Evolutionary conservation across 2,329 filamentous ascomycete species (phyloP).

Genomic region (Fusarium circinatum): DNA sequence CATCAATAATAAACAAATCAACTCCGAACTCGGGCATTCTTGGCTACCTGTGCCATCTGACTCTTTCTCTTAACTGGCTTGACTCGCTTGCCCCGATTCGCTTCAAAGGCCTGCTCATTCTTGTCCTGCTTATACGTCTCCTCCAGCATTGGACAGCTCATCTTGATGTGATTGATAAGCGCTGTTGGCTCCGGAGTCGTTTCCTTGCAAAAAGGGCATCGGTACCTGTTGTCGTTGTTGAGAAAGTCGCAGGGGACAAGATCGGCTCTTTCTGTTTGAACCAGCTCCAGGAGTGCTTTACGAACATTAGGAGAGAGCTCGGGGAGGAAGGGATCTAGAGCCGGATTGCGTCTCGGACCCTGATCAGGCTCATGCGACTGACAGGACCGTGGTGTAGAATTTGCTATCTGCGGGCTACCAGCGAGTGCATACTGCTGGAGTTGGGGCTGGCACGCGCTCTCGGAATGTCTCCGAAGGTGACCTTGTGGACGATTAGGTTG

Average conservation of each 20-base stretch:
- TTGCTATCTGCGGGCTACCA: not conserved
- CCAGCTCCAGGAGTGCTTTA: not conserved
- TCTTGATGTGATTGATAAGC: conserved; percentile 11
- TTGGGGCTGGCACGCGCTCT: not conserved
- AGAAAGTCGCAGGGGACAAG: conserved; percentile 4
- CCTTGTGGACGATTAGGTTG: not conserved
- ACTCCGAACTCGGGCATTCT: not conserved
- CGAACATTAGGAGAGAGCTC: not conserved
- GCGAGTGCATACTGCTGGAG: not conserved
- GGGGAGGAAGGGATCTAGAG: not conserved
- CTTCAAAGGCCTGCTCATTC: not conserved
- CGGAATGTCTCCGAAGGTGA: not conserved
- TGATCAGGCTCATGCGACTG: not conserved
- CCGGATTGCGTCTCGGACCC: not conserved
- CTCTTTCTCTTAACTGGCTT: not conserved
- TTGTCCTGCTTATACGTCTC: not conserved
- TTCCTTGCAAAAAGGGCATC: conserved; percentile 15
- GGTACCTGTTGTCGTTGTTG: not conserved
- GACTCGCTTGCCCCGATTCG: not conserved
- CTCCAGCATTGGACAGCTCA: not conserved
- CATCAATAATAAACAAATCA: not conserved
- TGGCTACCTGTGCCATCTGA: not conserved
- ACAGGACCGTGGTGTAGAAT: conserved; percentile 2
- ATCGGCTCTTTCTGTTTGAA: not conserved
- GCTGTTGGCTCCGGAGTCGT: not conserved